Conservation (phyloP, 352 stramenopile species). For the Halophytophthora polymorphica region DNA sequence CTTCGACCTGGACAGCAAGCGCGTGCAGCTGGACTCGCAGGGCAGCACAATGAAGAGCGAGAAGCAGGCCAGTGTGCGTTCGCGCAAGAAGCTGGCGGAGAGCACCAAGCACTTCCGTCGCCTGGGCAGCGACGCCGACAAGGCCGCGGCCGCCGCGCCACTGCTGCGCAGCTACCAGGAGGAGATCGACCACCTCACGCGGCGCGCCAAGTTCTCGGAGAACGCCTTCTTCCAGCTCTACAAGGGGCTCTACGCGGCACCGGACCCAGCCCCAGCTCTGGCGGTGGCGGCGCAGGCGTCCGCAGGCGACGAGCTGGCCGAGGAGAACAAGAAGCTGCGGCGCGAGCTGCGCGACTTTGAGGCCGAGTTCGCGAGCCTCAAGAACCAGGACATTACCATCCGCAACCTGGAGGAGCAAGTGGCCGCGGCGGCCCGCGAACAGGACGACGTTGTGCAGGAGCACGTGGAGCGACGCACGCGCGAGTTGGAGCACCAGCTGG, state of each 20-base stretch:
- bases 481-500: slow-evolving; percentile 60
- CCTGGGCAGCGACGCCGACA: slow-evolving; percentile 61
- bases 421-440: slow-evolving; percentile 65
- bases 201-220: slow-evolving; percentile 90
- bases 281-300: slow-evolving; percentile 43
- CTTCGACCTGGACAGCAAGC: slow-evolving; percentile 88
- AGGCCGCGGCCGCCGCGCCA: slow-evolving; percentile 45
- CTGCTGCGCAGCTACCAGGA: slow-evolving; percentile 91
- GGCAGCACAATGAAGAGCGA: slow-evolving; percentile 80
- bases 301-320: slow-evolving; percentile 59
- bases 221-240: slow-evolving; percentile 88
- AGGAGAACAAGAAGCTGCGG: slow-evolving; percentile 90
- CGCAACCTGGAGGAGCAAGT: slow-evolving; percentile 93
- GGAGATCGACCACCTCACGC: slow-evolving; percentile 90
- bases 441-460: slow-evolving; percentile 59
- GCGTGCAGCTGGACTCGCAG: slow-evolving; percentile 71
- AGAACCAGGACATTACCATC: slow-evolving; percentile 98
- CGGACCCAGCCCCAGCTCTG: slow-evolving; percentile 79
- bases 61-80: slow-evolving; percentile 75
- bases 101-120: slow-evolving; percentile 82
- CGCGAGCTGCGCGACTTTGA: slow-evolving; percentile 92
- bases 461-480: slow-evolving; percentile 59
- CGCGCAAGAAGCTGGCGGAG: slow-evolving; percentile 83
- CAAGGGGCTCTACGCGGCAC: slow-evolving; percentile 81
- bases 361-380: slow-evolving; percentile 91